Evolutionary conservation across 1,284 basidiomycete species (phyloP), one percentile per base, ranked within the genome.

Genomic region (Austroboletus rostrupii): DNA sequence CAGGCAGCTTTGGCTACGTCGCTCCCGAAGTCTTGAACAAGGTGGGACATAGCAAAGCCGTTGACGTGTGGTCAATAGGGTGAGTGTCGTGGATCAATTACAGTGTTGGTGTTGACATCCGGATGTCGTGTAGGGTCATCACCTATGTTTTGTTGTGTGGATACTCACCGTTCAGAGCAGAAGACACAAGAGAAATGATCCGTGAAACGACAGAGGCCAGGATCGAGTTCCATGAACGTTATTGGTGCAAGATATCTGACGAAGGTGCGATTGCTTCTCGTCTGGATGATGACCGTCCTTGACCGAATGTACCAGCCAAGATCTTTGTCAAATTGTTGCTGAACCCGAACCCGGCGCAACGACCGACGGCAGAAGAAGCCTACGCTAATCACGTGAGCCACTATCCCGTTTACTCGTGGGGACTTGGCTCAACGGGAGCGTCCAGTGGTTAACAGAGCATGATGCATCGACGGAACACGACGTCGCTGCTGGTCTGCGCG

Each of bases 31-130:
- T 99, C 6, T 74, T 98, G 23, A 81, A 79, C 53, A 85, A 89
- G 59, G 70, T 79, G 36, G 92, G 92, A 0, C 94, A 99, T 64
- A 87, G 93, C 32, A 92, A 92, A 66, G 83, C 90, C 7, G 94
- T 97, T 11, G 96, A 98, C 67, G 72, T 96, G 37, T 98, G 96
- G 96, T 87, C 87, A 45, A 86, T 87, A 11, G 96, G 96, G 88
- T 91, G 57, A 48, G 80, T 71, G 12, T n/a, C 35, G 21, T 11
- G 26, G 20, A 19, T 44, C 4, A 26, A 26, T 8, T 45, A 43
- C 36, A 32, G 23, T 41, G 35, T 41, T 19, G 40, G 11, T 28
- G 13, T 45, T 53, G 47, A 45, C 11, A 35, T 32, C n/a, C n/a
- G 26, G 13, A 13, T 40, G 37, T 23, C 43, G 33, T 14, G 16